A percentile compares a stretch with the other conserved stretches of the same genome.
Evolutionary conservation across 2,329 filamentous ascomycete species (phyloP).

Genomic region (Ophiostoma triangulosporum): DNA sequence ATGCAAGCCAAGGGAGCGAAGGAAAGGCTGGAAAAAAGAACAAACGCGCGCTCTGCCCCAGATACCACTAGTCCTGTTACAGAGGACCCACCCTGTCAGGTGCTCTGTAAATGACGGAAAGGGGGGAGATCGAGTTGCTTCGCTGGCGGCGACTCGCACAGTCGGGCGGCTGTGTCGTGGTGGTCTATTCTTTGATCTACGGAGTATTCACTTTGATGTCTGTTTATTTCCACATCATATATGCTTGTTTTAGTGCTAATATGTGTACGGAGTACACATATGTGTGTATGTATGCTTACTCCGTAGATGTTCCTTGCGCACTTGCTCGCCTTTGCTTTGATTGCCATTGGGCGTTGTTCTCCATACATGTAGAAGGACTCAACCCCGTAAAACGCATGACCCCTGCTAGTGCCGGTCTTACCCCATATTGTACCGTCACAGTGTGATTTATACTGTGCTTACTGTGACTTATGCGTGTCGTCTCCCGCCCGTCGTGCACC

Average conservation of each 20-base stretch:
- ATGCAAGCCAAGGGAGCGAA: neutral
- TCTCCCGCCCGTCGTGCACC: too few relatives aligned
- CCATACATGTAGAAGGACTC: too few relatives aligned
- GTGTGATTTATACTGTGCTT: neutral
- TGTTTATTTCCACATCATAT: too few relatives aligned
- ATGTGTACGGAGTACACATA: too few relatives aligned
- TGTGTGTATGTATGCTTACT: too few relatives aligned
- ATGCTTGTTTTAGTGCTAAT: too few relatives aligned
- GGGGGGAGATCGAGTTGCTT: neutral
- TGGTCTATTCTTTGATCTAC: too few relatives aligned
- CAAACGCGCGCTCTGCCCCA: neutral
- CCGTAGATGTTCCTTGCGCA: neutral
- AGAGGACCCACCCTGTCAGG: slow-evolving; percentile 7
- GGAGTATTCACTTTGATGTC: neutral
- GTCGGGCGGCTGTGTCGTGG: too few relatives aligned
- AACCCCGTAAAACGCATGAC: slow-evolving; percentile 5
- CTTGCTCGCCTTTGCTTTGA: neutral
- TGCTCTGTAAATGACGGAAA: slow-evolving; percentile 4
- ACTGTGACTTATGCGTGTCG: too few relatives aligned
- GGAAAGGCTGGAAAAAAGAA: neutral
- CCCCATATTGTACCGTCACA: slow-evolving; percentile 6
- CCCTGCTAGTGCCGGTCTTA: neutral
- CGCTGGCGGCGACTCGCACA: too few relatives aligned
- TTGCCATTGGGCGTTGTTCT: slow-evolving; percentile 1
- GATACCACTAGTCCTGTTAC: slow-evolving; percentile 4